phyloP scores from a whole-genome alignment of 108 stramenopile species.

The Cyclostephanos tholiformis region DNA sequence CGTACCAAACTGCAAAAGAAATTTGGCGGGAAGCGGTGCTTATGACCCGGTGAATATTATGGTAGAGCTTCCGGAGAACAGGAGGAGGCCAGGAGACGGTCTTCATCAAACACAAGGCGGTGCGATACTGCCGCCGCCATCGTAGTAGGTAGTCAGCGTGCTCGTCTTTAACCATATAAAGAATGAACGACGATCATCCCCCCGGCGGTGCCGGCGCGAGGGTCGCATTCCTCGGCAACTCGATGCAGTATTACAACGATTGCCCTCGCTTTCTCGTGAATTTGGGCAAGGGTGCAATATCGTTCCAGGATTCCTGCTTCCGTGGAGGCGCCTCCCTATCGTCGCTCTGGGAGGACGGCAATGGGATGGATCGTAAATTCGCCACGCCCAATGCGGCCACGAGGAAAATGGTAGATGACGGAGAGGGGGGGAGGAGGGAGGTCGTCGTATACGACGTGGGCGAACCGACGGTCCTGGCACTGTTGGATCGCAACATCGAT shows the following conservation, averaged over 20 bases:
- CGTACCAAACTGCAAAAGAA: too few relatives aligned
- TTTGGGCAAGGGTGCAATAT: conserved; percentile 31
- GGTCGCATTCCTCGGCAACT: conserved; percentile 73
- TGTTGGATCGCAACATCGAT: conserved; percentile 28
- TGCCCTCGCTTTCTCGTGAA: conserved; percentile 65
- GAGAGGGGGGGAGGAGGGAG: conserved; percentile 9
- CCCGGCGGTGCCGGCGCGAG: conserved; percentile 5
- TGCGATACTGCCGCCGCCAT: too few relatives aligned
- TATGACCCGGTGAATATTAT: too few relatives aligned
- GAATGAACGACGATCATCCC: too few relatives aligned
- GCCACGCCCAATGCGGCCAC: conserved; percentile 39
- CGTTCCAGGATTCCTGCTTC: conserved; percentile 21
- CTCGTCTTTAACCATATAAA: too few relatives aligned
- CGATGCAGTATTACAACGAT: conserved; percentile 80
- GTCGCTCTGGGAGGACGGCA: conserved; percentile 57
- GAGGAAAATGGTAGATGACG: not conserved
- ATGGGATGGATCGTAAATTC: conserved; percentile 73
- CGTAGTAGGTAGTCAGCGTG: too few relatives aligned
- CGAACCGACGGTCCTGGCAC: conserved; percentile 55
- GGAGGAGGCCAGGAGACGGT: too few relatives aligned
- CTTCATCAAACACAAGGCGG: too few relatives aligned
- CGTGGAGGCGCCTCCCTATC: conserved; percentile 61
- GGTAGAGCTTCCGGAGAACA: too few relatives aligned
- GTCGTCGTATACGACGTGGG: conserved; percentile 63
- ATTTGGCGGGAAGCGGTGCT: too few relatives aligned